Evolutionary conservation across 768 basidiomycete species (phyloP).

Genomic region (Hygrocybe coccinea): DNA sequence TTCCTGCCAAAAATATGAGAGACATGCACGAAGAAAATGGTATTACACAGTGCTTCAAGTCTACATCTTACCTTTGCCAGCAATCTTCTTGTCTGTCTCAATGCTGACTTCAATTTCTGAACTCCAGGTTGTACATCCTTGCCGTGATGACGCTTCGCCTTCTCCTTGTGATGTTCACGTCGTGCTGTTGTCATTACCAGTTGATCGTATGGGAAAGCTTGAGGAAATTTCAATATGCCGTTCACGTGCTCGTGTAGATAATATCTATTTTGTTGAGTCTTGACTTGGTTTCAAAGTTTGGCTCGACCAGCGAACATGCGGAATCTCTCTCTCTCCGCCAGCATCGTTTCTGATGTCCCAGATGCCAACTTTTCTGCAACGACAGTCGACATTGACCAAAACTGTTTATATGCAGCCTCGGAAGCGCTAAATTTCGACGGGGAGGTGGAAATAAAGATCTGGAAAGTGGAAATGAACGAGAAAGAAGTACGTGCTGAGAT

Average conservation of each 20-base stretch:
- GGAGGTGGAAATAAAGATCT: constrained; percentile 55
- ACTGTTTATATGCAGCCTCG: constrained; percentile 52
- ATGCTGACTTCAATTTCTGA: constrained; percentile 78
- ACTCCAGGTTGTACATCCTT: constrained; percentile 52
- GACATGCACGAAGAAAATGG: background rate
- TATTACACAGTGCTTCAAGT: background rate
- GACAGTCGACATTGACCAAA: constrained; percentile 61
- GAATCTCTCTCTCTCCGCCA: constrained; percentile 47
- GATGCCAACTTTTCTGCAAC: constrained; percentile 40
- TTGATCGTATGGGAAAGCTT: too few relatives aligned
- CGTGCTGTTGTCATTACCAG: background rate
- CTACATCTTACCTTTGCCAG: constrained; percentile 61
- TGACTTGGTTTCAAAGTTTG: background rate
- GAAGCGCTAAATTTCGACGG: constrained; percentile 44
- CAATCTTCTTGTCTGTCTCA: constrained; percentile 78
- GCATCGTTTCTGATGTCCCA: constrained; percentile 20
- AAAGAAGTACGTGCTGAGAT: constrained; percentile 20
- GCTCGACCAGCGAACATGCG: constrained; percentile 39
- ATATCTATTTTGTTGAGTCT: background rate
- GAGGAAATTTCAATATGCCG: too few relatives aligned
- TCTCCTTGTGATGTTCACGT: constrained; percentile 11
- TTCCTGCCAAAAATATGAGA: constrained; percentile 43
- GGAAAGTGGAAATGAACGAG: constrained; percentile 36
- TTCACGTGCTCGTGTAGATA: too few relatives aligned
- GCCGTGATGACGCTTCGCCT: constrained; percentile 18